Conservation (phyloP, 176 grass and related monocot genomes). For the Miscanthus lutarioriparius region DNA sequence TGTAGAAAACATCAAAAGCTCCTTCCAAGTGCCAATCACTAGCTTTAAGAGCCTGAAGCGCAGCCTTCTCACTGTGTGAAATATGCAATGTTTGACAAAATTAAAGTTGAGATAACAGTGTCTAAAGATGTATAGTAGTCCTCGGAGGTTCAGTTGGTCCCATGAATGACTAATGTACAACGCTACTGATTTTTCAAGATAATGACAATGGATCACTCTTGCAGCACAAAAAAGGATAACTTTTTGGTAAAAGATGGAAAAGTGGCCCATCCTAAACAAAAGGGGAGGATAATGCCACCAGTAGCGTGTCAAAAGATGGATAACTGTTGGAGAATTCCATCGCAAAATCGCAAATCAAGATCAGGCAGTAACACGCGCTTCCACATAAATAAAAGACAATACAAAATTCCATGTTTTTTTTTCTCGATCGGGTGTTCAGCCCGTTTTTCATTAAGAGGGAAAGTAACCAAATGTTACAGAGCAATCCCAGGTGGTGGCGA, state of each 20-base stretch:
- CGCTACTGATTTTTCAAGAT: background rate
- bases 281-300: background rate
- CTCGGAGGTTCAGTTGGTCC: background rate
- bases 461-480: no score
- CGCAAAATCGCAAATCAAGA: background rate
- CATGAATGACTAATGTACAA: background rate
- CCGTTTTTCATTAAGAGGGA: no score
- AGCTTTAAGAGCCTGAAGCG: no score
- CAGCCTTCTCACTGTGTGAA: background rate
- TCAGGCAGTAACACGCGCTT: background rate
- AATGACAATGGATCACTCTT: background rate
- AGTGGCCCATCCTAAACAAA: background rate
- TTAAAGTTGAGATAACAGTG: background rate
- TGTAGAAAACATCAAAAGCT: no score
- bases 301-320: no score
- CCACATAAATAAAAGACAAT: background rate
- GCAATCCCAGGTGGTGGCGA: no score
- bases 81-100: background rate
- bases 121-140: background rate
- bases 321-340: background rate
- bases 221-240: background rate
- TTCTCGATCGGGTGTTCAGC: no score
- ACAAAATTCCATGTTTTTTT: background rate
- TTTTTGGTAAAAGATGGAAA: background rate
- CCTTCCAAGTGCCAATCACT: no score